A percentile compares a stretch with the other conserved stretches of the same genome.
These are phyloP conservation scores for Talaromyces sp. DNA, from an alignment of 2,329 filamentous ascomycete species.

Conservation along the genomic window DNA sequence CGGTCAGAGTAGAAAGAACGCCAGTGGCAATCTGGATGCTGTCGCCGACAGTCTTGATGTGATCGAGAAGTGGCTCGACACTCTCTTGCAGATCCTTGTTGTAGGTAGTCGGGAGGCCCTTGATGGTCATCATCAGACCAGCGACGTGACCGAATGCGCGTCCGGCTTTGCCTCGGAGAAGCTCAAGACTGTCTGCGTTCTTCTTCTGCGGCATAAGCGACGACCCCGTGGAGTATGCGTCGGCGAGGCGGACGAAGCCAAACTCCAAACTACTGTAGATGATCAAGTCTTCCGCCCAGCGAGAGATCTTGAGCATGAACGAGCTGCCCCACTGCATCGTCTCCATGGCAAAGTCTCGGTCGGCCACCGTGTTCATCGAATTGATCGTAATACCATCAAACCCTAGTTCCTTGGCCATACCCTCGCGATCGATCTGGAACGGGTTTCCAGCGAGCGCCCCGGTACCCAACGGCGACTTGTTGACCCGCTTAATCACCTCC, in stretches of 20 bases:
- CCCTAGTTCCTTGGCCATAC: slow-evolving; percentile 74
- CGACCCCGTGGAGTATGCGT: slow-evolving; percentile 75
- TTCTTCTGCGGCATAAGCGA: slow-evolving; percentile 82
- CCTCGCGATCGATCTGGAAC: slow-evolving; percentile 74
- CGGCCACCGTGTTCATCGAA: slow-evolving; percentile 69
- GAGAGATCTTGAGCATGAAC: slow-evolving; percentile 73
- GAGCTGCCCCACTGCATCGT: slow-evolving; percentile 74
- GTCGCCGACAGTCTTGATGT: slow-evolving; percentile 75
- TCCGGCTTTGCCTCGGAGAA: slow-evolving; percentile 73
- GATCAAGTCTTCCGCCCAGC: slow-evolving; percentile 83
- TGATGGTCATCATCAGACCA: slow-evolving; percentile 71
- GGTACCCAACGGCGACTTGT: slow-evolving; percentile 65
- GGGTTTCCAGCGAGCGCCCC: slow-evolving; percentile 78
- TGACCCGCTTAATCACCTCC: slow-evolving; percentile 70
- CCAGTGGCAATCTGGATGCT: slow-evolving; percentile 79
- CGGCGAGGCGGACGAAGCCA: slow-evolving; percentile 69
- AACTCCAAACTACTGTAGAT: slow-evolving; percentile 76
- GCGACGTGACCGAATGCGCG: slow-evolving; percentile 77
- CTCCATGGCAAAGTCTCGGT: slow-evolving; percentile 80
- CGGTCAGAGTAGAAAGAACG: slow-evolving; percentile 68
- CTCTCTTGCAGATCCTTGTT: slow-evolving; percentile 92
- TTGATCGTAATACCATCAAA: slow-evolving; percentile 74
- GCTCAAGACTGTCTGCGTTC: slow-evolving; percentile 68
- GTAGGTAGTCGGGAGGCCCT: slow-evolving; percentile 75
- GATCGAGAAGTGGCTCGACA: slow-evolving; percentile 79